Conservation (phyloP, 2,329 filamentous ascomycete genomes). For the Colletotrichum karsti region DNA sequence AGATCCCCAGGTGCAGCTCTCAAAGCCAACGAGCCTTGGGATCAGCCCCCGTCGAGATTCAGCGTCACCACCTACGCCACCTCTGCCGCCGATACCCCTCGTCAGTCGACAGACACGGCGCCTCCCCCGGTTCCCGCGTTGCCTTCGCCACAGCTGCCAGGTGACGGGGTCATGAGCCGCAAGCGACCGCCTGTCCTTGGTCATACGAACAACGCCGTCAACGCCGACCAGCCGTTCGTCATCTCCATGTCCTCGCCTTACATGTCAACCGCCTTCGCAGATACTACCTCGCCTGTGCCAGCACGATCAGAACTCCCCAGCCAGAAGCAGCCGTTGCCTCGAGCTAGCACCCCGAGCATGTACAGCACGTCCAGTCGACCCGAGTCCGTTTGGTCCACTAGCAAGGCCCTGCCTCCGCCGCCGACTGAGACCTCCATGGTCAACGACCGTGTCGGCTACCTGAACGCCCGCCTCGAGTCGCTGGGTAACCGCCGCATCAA, state of each 20-base stretch:
- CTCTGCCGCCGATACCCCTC: conserved; percentile 53
- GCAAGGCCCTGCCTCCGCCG: conserved; percentile 69
- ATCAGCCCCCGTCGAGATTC: conserved; percentile 67
- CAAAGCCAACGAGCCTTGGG: conserved; percentile 47
- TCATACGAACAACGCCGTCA: conserved; percentile 26
- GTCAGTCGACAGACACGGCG: conserved; percentile 44
- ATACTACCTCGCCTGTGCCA: conserved; percentile 16
- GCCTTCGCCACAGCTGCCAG: conserved; percentile 44
- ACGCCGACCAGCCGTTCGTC: conserved; percentile 37
- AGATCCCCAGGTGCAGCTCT: neutral
- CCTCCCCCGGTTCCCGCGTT: conserved; percentile 47
- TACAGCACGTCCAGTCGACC: conserved; percentile 22
- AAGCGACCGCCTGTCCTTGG: conserved; percentile 43
- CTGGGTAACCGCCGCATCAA: conserved; percentile 75
- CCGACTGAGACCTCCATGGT: conserved; percentile 66
- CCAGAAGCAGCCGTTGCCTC: conserved; percentile 14
- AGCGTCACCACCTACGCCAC: conserved; percentile 71
- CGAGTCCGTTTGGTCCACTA: conserved; percentile 46
- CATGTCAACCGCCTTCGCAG: conserved; percentile 36
- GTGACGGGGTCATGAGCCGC: conserved; percentile 48
- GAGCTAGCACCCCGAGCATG: conserved; percentile 9
- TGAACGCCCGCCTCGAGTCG: conserved; percentile 72
- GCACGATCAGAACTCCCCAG: conserved; percentile 26
- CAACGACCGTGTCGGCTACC: conserved; percentile 70
- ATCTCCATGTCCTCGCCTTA: conserved; percentile 45